These are phyloP conservation scores for Ramaria sp. DNA, from an alignment of 768 basidiomycete species.

Conservation along the genomic window DNA sequence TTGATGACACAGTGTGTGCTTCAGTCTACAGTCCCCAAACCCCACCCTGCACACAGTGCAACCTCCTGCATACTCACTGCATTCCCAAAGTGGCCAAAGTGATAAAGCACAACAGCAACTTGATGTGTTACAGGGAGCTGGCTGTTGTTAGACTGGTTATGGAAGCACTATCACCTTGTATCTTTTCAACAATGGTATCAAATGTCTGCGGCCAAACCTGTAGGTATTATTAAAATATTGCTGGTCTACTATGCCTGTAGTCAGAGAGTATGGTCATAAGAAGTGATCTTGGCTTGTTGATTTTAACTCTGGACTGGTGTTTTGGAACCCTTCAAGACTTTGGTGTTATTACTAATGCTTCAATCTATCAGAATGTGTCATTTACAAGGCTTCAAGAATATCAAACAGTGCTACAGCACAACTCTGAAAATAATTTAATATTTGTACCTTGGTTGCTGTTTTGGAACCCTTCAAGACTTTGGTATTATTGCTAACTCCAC, in stretches of 20 bases:
- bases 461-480: too few species aligned
- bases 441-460: too few species aligned
- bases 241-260: not conserved
- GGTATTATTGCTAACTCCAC: too few species aligned
- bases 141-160: not conserved
- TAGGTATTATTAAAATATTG: not conserved
- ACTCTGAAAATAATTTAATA: too few species aligned
- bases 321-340: too few species aligned
- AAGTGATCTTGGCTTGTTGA: not conserved
- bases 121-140: conserved; percentile 24
- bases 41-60: conserved; percentile 19
- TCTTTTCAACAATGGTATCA: not conserved
- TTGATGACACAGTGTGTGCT: conserved; percentile 9
- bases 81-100: conserved; percentile 23
- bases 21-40: conserved; percentile 13
- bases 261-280: not conserved
- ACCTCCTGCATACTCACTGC: conserved; percentile 15
- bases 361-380: too few species aligned
- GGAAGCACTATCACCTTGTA: not conserved
- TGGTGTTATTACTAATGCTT: too few species aligned
- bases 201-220: not conserved
- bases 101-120: conserved; percentile 21
- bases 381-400: too few species aligned
- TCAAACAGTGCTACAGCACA: too few species aligned
- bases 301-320: not conserved